phyloP scores from a whole-genome alignment of 1,284 basidiomycete species.

The Pseudozyma thailandica region DNA sequence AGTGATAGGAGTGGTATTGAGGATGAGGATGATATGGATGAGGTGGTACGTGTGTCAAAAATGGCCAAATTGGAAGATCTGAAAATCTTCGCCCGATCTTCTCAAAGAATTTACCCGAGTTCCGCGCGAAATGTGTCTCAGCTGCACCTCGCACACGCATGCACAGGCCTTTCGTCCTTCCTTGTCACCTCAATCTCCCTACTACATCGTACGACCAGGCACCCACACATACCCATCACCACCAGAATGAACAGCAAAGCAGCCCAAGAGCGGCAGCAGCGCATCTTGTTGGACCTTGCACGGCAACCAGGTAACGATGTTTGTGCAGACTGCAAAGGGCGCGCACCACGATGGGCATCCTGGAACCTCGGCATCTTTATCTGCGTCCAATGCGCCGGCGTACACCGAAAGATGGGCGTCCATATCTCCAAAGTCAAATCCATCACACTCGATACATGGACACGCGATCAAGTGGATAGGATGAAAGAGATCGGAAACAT shows the following conservation, averaged over 20 bases:
- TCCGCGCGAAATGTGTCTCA: not conserved
- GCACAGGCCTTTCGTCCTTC: no score
- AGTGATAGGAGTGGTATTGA: no score
- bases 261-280: constrained; percentile 76
- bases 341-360: constrained; percentile 82
- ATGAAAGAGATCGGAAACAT: constrained; percentile 82
- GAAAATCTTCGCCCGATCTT: no score
- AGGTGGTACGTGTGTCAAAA: no score
- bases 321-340: constrained; percentile 84
- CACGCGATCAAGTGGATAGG: constrained; percentile 80
- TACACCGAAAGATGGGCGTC: constrained; percentile 87
- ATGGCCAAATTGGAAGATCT: no score
- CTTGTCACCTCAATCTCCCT: no score
- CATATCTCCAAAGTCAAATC: constrained; percentile 76
- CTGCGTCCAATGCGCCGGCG: constrained; percentile 81
- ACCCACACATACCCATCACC: no score
- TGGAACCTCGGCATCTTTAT: constrained; percentile 74
- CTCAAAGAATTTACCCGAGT: not conserved
- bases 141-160: constrained; percentile 5
- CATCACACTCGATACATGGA: constrained; percentile 83
- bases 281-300: constrained; percentile 76
- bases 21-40: no score
- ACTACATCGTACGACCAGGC: no score
- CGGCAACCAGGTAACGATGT: constrained; percentile 80
- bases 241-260: constrained; percentile 63